Evolutionary conservation across 169 alveolate species (phyloP).

Genomic region (Eimeria sp.): DNA sequence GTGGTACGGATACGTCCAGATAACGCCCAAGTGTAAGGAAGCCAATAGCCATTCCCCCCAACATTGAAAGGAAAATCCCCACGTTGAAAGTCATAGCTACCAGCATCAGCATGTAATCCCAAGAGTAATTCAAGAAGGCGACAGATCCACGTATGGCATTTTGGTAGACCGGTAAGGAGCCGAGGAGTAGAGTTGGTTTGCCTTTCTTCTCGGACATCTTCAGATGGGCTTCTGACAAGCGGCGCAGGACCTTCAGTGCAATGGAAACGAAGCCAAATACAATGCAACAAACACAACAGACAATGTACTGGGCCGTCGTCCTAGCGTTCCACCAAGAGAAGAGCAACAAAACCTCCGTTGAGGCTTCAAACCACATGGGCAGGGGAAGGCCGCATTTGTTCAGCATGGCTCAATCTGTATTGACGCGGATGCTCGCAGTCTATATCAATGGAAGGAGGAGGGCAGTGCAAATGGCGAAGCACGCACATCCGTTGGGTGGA

Average conservation of each 20-base stretch:
- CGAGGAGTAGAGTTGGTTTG: conserved; percentile 35
- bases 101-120: conserved; percentile 84
- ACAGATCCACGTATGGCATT: conserved; percentile 72
- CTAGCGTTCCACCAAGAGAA: conserved; percentile 65
- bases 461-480: neutral
- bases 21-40: conserved; percentile 59
- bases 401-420: neutral
- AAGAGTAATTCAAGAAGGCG: conserved; percentile 73
- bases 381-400: conserved; percentile 62
- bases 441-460: neutral
- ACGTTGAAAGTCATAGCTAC: conserved; percentile 84
- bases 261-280: conserved; percentile 74
- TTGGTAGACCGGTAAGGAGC: conserved; percentile 68
- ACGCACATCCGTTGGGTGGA: neutral
- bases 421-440: neutral
- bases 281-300: conserved; percentile 24
- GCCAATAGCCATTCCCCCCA: conserved; percentile 79
- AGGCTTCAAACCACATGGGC: conserved; percentile 77
- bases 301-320: conserved; percentile 55
- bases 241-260: conserved; percentile 77
- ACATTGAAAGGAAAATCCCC: conserved; percentile 76
- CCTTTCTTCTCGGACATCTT: conserved; percentile 5
- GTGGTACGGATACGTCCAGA: neutral
- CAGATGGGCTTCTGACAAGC: conserved; percentile 61
- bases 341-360: conserved; percentile 50